A percentile compares a stretch with the other conserved stretches of the same genome.
Conservation (phyloP, 2,329 filamentous ascomycete genomes). For the Leptoxyphium fumago region DNA sequence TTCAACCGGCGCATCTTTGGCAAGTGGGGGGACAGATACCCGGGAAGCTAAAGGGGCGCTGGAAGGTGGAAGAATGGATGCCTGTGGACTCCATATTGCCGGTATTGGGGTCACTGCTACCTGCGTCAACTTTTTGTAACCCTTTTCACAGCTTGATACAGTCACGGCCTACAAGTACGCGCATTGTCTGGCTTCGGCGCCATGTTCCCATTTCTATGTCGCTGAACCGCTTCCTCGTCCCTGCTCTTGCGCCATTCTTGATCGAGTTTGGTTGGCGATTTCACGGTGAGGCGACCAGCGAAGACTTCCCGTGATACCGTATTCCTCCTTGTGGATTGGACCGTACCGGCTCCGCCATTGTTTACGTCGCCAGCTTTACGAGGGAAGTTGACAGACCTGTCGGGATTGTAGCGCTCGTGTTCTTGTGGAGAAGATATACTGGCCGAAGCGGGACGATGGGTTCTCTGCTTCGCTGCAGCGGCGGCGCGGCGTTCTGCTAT, state of each 20-base stretch:
- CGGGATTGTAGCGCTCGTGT: constrained; percentile 5
- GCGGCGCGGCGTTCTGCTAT: constrained; percentile 15
- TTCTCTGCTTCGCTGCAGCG: constrained; percentile 12
- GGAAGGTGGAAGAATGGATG: constrained; percentile 54
- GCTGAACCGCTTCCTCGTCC: constrained; percentile 1
- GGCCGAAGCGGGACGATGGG: constrained; percentile 12
- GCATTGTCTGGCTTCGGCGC: constrained; percentile 4
- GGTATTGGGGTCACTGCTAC: constrained; percentile 9
- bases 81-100: constrained; percentile 62
- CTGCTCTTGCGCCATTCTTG: constrained; percentile 18
- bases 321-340: not conserved
- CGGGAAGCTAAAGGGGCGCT: constrained; percentile 57
- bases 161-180: constrained; percentile 3
- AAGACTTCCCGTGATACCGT: not conserved
- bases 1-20: constrained; percentile 52
- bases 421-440: constrained; percentile 6
- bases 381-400: not conserved
- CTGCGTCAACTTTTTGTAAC: not conserved
- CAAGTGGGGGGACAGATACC: constrained; percentile 45
- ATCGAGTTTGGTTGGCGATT: constrained; percentile 9
- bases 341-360: not conserved
- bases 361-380: not conserved
- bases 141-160: constrained; percentile 6
- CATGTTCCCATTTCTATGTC: constrained; percentile 12
- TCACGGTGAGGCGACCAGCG: constrained; percentile 1